These are phyloP conservation scores for Cymbopogon citratus DNA, from an alignment of 176 grass and related monocot genomes.

Conservation along the genomic window DNA sequence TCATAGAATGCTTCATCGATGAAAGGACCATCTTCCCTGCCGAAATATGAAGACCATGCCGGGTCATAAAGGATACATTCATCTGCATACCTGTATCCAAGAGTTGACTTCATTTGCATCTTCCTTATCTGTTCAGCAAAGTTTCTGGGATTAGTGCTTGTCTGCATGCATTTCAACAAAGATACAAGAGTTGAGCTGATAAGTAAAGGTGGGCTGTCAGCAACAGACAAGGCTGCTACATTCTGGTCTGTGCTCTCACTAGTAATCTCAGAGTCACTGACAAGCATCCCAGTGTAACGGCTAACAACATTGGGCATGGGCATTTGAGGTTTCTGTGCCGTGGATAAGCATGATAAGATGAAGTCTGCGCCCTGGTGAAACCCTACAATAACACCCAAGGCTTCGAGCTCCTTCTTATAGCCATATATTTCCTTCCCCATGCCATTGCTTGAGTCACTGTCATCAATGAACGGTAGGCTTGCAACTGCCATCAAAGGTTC, in stretches of 20 bases:
- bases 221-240: background rate
- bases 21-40: slow-evolving; percentile 40
- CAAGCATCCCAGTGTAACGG: background rate
- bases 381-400: slow-evolving; percentile 28
- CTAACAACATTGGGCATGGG: background rate
- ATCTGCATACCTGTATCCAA: slow-evolving; percentile 27
- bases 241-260: background rate
- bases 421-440: slow-evolving; percentile 19
- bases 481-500: slow-evolving; percentile 30
- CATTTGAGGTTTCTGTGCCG: background rate
- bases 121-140: slow-evolving; percentile 18
- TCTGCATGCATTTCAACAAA: slow-evolving; percentile 22
- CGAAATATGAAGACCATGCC: slow-evolving; percentile 18
- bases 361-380: slow-evolving; percentile 17
- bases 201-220: background rate
- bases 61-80: slow-evolving; percentile 33
- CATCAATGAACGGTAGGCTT: slow-evolving; percentile 42
- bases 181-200: background rate
- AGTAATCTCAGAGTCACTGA: background rate
- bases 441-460: slow-evolving; percentile 9
- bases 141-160: background rate
- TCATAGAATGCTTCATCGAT: slow-evolving; percentile 48
- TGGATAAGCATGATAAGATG: slow-evolving; percentile 19
- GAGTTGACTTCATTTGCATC: slow-evolving; percentile 33
- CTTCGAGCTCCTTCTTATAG: slow-evolving; percentile 33